Evolutionary conservation across 371 early-diverging fungal genomes (phyloP), one percentile per base, ranked within the genome.

Genomic region (Zychaea mexicana): DNA sequence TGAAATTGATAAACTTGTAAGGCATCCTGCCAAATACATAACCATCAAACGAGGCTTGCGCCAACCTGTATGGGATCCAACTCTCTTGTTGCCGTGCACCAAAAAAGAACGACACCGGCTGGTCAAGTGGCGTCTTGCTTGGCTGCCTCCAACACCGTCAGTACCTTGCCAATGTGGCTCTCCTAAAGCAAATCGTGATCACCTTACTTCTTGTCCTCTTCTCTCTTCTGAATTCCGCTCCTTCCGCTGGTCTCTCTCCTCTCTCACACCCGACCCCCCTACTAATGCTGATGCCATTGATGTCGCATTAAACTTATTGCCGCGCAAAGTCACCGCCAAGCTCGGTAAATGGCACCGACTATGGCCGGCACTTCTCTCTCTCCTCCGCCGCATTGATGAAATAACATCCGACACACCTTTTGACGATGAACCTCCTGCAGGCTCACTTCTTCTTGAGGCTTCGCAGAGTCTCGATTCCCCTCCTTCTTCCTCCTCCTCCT

Each of bases 291-390:
- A 52, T 2, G 26, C 15, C 24, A 26, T 52, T 1, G 52, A 52
- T 3, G 15, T 9, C 2, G 26, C 26, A 4, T 10, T 52, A 12
- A 52, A 52, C 12, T 0, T 26, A 6, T 26, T 52, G 26, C 52
- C 52, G 3, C 10, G 8, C n/a, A 21, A 26, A 8, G 8, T 24
- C 15, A 3, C 5, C 3, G 26, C 52, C 10, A 26, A 24, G 8
- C 32, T 12, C n/a, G 8, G 55, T n/a, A 38, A n/a, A 39, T 53
- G 33, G 53, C 31, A 17, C 1, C 1, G 2, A 2, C 46, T 28
- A n/a, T 60, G 60, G 60, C 32, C 49, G 22, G 49, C 49, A 6
- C 30, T 60, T 17, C 60, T 60, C 31, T 27, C 26, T 8, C 30
- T 47, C 15, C 60, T 60, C 24, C 47, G 27, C n/a, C 19, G 47